Evolutionary conservation across 2,329 filamentous ascomycete genomes (phyloP), one percentile per base, ranked within the genome.

Genomic region (Stemphylium beticola): DNA sequence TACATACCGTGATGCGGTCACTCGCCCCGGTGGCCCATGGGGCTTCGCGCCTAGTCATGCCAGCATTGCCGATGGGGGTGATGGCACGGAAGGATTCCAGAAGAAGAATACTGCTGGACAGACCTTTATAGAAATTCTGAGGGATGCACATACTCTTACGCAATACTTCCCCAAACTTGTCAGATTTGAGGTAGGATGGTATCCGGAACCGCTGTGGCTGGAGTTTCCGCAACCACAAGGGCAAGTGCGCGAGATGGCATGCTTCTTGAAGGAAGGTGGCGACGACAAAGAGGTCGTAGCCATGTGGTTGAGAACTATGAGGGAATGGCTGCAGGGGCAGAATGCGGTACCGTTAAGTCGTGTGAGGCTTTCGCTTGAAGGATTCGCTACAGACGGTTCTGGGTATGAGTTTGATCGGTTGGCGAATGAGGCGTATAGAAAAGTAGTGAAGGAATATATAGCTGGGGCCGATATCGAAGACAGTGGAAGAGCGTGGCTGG

Each of bases 141-240:
- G 42, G 10, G 64, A 65, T 12, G 57, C 62, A 15, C 29, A 53
- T n/a, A 17, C 41, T 4, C 24, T 56, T 6, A 57, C 58, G 29
- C 34, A 50, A 3, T 46, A 29, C 24, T 67, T 66, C 24, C 64
- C 65, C 3, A 55, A 48, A 29, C 34, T 66, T 9, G 47, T 44
- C 1, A 20, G 45, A 1, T 65, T 50, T 32, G 57, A 51, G 2
- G 60, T 46, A 1, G 5, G 11, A 0, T 67, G 62, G 58, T 10
- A 50, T 32, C 24, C 43, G 11, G 41, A 44, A 26, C 33, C 29
- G 8, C 33, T 20, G 14, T 43, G 37, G 4, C 14, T 24, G 2
- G 40, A 51, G 34, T 38, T 40, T n/a, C 41, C 31, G 4, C 24
- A 36, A 29, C 22, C n/a, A 33, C 4, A 18, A 33, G 17, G 33